Base-by-base conservation (phyloP, 805 yeast genomes). In the Myxozyma sirexii region DNA sequence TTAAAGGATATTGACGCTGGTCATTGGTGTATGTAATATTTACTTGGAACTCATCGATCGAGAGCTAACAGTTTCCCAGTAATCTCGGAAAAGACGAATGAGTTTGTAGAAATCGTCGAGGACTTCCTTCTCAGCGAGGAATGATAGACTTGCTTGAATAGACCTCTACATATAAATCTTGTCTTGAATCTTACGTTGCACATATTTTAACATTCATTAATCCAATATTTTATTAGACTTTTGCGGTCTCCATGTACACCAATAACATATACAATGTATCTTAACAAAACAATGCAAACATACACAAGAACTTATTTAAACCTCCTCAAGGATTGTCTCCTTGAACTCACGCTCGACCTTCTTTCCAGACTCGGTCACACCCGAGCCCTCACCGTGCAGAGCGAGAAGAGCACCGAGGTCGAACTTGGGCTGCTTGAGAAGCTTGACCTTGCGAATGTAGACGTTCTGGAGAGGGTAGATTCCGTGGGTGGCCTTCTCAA, bases 401-500 rank as follows among this genome's bases (percentile, higher is more conserved):
- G 97, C 87, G 79, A 93, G 83, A 78, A 93, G 86, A 76, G 96
- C 82, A 81, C 97, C 97, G 76, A 93, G 87, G 80, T 93, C 98
- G 85, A 92, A 90, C 84, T 92, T 93, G 79, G 98, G 98, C 83
- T 88, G 96, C 84, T 93, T 93, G 82, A 93, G 90, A 79, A 93
- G 86, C 86, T 93, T 93, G 75, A 93, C 97, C 85, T 93, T 93
- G 87, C 97, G 92, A 81, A 93, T 89, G 87, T 91, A 96, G 76
- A 92, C 96, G 84, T 93, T 91, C 84, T 93, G 98, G 79, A 93
- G 87, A 76, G 98, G 98, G 87, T 83, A 91, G 83, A 92, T 89
- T 74, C 89, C 82, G 80, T 87, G 91, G 71, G 97, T 89, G 69
- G 96, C 85, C 84, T 91, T 92, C 83, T 91, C 96, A 75, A 92